Conservation (phyloP, 768 basidiomycete genomes). For the Lyophyllum decastes region DNA sequence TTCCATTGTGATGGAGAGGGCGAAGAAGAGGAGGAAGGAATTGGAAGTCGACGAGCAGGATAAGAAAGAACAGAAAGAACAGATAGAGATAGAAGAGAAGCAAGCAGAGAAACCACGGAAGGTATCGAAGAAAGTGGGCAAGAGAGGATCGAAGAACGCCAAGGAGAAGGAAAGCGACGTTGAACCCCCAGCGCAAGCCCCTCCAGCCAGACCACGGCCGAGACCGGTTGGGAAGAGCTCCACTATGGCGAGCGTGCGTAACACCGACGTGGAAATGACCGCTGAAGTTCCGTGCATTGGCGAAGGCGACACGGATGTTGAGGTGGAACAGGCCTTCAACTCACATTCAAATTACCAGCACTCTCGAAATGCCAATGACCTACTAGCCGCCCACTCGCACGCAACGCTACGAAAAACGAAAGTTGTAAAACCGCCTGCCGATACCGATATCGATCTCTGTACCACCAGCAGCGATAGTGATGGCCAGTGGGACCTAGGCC, state of each 20-base stretch:
- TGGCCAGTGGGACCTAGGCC: conserved; percentile 10
- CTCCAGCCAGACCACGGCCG: conserved; percentile 21
- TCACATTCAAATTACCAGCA: neutral
- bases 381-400: neutral
- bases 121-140: conserved; percentile 3
- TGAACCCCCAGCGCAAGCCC: conserved; percentile 6
- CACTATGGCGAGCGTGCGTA: conserved; percentile 14
- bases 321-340: neutral
- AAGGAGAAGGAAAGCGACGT: conserved; percentile 17
- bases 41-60: conserved; percentile 43
- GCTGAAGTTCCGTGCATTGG: neutral
- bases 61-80: conserved; percentile 33
- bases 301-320: neutral
- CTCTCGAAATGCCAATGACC: neutral
- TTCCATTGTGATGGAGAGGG: conserved; percentile 54
- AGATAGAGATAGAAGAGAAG: conserved; percentile 12
- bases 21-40: conserved; percentile 51
- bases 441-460: conserved; percentile 11
- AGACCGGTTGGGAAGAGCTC: conserved; percentile 23
- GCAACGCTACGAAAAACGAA: conserved; percentile 5
- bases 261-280: conserved; percentile 8
- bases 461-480: conserved; percentile 12
- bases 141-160: conserved; percentile 11
- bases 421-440: neutral
- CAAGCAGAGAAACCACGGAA: conserved; percentile 18